These are phyloP conservation scores for Metschnikowia lachancei DNA, from an alignment of 805 yeast species.

Conservation along the genomic window DNA sequence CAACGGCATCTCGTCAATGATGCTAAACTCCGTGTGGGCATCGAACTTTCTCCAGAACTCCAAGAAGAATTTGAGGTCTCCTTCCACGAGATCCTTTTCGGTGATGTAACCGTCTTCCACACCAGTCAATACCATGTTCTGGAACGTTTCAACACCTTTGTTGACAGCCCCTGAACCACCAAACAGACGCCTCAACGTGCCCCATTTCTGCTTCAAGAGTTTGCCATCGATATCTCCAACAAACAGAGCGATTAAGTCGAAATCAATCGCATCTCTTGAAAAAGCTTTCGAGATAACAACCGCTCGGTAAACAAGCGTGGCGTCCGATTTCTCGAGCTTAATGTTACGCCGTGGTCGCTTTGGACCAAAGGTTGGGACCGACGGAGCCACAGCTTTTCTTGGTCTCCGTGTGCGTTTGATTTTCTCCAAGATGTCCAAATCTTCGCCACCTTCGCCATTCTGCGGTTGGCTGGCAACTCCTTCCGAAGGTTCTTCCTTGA, in stretches of 20 bases:
- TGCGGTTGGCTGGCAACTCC: constrained; percentile 3
- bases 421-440: constrained; percentile 10
- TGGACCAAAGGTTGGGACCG: constrained; percentile 2
- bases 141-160: constrained; percentile 65
- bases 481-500: background rate
- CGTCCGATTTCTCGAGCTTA: constrained; percentile 44
- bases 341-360: constrained; percentile 19
- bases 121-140: constrained; percentile 55
- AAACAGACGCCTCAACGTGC: constrained; percentile 52
- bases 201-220: constrained; percentile 65
- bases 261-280: constrained; percentile 54
- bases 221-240: constrained; percentile 45
- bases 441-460: background rate
- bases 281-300: constrained; percentile 68
- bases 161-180: constrained; percentile 52
- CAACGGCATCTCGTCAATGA: constrained; percentile 36
- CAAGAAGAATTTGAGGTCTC: constrained; percentile 52
- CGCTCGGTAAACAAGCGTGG: constrained; percentile 56
- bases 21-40: constrained; percentile 25
- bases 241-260: constrained; percentile 55
- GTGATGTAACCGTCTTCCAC: constrained; percentile 55
- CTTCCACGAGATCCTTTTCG: constrained; percentile 47
- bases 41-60: constrained; percentile 65
- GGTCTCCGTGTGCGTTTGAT: constrained; percentile 18
- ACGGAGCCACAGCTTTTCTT: constrained; percentile 11